phyloP scores from a whole-genome alignment of 345 rosid genomes.

The Reutealis trisperma region DNA sequence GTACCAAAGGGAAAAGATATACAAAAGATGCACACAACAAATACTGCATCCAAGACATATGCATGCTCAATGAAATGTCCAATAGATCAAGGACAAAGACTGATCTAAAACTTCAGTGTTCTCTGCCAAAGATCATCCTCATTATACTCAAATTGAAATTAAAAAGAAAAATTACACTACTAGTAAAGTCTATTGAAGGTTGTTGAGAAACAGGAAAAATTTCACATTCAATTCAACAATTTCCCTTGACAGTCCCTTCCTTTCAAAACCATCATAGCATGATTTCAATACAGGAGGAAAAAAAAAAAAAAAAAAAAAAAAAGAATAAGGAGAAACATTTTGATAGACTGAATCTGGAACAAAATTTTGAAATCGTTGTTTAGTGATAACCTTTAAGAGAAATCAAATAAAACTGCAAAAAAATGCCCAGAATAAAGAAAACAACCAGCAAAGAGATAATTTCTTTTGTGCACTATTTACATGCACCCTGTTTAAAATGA shows the following conservation, averaged over 20 bases:
- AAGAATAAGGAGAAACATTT: neutral
- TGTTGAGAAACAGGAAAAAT: neutral
- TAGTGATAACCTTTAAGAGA: neutral
- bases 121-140: neutral
- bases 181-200: neutral
- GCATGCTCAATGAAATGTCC: neutral
- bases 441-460: neutral
- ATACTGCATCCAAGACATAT: conserved; percentile 2
- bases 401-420: neutral
- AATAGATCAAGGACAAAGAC: neutral
- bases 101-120: neutral
- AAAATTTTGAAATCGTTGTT: neutral
- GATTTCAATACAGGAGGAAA: neutral
- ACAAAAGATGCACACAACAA: neutral
- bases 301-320: neutral
- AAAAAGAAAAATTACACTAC: neutral
- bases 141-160: neutral
- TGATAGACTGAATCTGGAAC: neutral
- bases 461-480: neutral
- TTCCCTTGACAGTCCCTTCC: neutral
- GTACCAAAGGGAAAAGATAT: neutral
- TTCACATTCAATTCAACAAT: neutral
- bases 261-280: neutral
- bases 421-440: neutral
- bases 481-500: neutral